A percentile compares a stretch with the other conserved stretches of the same genome.
These are phyloP conservation scores for Dactylella cylindrospora DNA, from an alignment of 2,329 filamentous ascomycete species.

Conservation along the genomic window DNA sequence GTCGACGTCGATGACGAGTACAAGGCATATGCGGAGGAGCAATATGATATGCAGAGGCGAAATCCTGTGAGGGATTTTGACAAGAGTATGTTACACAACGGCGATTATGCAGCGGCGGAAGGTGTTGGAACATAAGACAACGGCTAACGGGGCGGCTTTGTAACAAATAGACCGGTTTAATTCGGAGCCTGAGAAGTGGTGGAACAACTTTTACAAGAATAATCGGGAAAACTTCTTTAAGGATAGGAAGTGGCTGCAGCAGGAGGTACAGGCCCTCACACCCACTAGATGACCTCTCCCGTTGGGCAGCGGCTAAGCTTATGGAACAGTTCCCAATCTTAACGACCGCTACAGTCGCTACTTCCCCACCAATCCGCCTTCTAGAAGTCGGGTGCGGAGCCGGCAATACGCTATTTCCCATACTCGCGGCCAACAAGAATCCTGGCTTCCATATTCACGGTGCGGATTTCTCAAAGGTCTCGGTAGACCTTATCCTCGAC, in stretches of 20 bases:
- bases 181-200: slow-evolving; percentile 87
- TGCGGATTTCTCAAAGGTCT: slow-evolving; percentile 93
- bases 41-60: slow-evolving; percentile 80
- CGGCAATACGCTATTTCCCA: slow-evolving; percentile 93
- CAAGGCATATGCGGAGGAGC: slow-evolving; percentile 78
- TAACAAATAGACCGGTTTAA: slow-evolving; percentile 72
- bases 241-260: slow-evolving; percentile 92
- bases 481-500: slow-evolving; percentile 84
- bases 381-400: slow-evolving; percentile 93
- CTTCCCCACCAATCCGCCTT: slow-evolving; percentile 69
- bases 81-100: slow-evolving; percentile 62
- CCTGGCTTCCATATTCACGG: slow-evolving; percentile 79
- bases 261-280: slow-evolving; percentile 60
- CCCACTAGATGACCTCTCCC: background rate
- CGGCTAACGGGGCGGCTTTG: background rate
- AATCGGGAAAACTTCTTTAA: slow-evolving; percentile 99
- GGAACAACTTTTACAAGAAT: slow-evolving; percentile 98
- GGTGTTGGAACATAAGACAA: background rate
- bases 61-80: slow-evolving; percentile 91
- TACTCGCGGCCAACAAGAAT: slow-evolving; percentile 82
- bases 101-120: too few relatives aligned
- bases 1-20: slow-evolving; percentile 90
- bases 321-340: slow-evolving; percentile 70
- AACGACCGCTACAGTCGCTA: slow-evolving; percentile 69
- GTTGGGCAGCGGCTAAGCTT: background rate